Conservation (phyloP, 2,329 filamentous ascomycete species). For the Cladobotryum protrusum region DNA sequence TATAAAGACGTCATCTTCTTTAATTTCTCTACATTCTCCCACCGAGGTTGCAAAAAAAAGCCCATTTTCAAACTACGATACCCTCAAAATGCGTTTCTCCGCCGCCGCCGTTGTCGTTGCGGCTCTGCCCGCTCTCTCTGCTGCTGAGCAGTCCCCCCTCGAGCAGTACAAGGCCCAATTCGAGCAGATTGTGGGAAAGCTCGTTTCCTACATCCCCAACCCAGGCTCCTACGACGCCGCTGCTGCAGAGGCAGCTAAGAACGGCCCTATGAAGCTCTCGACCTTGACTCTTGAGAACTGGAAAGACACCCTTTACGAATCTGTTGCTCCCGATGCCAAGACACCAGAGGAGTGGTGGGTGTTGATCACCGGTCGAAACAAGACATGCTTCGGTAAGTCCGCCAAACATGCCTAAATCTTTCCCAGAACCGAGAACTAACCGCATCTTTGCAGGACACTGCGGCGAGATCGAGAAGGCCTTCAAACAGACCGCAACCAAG, state of each 20-base stretch:
- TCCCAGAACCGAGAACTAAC: conserved; percentile 12
- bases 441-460: conserved; percentile 52
- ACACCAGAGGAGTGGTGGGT: conserved; percentile 72
- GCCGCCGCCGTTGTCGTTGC: conserved; percentile 39
- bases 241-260: conserved; percentile 36
- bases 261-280: conserved; percentile 38
- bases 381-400: conserved; percentile 63
- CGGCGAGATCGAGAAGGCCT: conserved; percentile 55
- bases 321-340: conserved; percentile 52
- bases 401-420: neutral
- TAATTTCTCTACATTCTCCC: neutral
- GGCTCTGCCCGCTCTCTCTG: conserved; percentile 50
- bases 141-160: conserved; percentile 45
- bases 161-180: conserved; percentile 58
- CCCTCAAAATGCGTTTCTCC: conserved; percentile 51
- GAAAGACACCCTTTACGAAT: conserved; percentile 59
- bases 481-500: conserved; percentile 58
- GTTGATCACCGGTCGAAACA: conserved; percentile 68
- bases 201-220: conserved; percentile 47
- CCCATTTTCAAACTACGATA: neutral
- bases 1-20: neutral
- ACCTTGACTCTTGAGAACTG: conserved; percentile 62
- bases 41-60: neutral
- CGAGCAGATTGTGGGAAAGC: conserved; percentile 57
- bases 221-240: conserved; percentile 37